Conservation (phyloP, 2,329 filamentous ascomycete genomes). For the Xylogone sp. region DNA sequence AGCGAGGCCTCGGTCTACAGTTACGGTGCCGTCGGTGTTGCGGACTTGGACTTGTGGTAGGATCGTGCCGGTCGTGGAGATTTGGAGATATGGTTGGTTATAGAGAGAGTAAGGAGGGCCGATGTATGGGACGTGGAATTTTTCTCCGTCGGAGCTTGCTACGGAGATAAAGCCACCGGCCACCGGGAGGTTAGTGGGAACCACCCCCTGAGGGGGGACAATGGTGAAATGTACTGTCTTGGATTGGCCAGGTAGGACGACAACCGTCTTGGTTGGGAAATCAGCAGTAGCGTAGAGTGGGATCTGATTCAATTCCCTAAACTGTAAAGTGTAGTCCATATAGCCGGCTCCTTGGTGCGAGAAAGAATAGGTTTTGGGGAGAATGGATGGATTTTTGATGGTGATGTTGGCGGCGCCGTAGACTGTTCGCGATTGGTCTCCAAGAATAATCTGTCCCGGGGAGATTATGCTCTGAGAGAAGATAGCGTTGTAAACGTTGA, state of each 20-base stretch:
- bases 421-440: constrained; percentile 21
- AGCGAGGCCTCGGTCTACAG: constrained; percentile 5
- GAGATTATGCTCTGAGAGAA: background rate
- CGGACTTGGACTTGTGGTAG: constrained; percentile 4
- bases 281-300: background rate
- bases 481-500: background rate
- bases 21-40: background rate
- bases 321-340: constrained; percentile 5
- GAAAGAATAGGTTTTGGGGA: background rate
- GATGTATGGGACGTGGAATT: background rate
- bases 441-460: constrained; percentile 5
- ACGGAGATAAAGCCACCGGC: background rate
- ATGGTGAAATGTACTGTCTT: constrained; percentile 5
- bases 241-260: constrained; percentile 13
- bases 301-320: background rate
- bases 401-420: background rate
- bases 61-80: background rate
- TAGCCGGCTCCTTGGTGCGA: background rate
- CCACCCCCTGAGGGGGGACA: background rate
- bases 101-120: background rate
- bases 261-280: background rate
- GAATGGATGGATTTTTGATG: background rate
- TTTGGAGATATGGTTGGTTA: constrained; percentile 1
- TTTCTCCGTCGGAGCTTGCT: background rate
- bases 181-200: background rate